A percentile compares a stretch with the other conserved stretches of the same genome.
phyloP scores from a whole-genome alignment of 768 basidiomycete genomes.

The Boletus speciosus region DNA sequence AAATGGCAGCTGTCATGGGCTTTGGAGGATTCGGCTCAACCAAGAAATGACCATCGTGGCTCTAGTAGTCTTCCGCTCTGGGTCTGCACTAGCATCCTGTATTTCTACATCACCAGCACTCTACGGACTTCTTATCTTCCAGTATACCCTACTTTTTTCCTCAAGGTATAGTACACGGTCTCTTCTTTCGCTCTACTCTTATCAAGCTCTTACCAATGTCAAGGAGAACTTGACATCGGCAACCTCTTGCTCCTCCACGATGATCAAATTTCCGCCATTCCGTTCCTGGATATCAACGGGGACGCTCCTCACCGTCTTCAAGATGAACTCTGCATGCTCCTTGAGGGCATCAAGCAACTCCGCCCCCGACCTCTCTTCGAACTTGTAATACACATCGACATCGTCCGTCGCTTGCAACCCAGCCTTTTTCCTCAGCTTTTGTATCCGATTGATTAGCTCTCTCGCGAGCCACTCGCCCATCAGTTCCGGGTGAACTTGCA shows the following conservation, averaged over 20 bases:
- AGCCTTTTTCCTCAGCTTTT: constrained; percentile 93
- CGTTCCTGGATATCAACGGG: constrained; percentile 59
- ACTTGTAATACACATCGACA: constrained; percentile 80
- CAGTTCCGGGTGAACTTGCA: constrained; percentile 82
- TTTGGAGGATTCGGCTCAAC: constrained; percentile 86
- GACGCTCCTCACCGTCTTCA: constrained; percentile 68
- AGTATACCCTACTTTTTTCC: neutral
- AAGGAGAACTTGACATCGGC: constrained; percentile 75
- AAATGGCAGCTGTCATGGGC: constrained; percentile 84
- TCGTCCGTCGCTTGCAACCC: constrained; percentile 95
- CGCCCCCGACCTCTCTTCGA: constrained; percentile 63
- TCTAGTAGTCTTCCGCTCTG: neutral
- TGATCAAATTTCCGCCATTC: constrained; percentile 49
- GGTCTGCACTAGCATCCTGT: constrained; percentile 15
- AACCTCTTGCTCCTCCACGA: constrained; percentile 87
- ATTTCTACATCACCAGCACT: constrained; percentile 7
- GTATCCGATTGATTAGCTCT: constrained; percentile 88
- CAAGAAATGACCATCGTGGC: constrained; percentile 57
- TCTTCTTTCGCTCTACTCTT: neutral
- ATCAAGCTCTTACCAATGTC: constrained; percentile 49
- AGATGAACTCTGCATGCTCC: constrained; percentile 66
- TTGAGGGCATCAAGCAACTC: constrained; percentile 63
- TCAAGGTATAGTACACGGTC: constrained; percentile 24
- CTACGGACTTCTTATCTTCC: neutral
- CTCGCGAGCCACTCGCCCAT: constrained; percentile 85